Evolutionary conservation across 176 grass and related monocot species (phyloP).

Genomic region (Musa itinerans): DNA sequence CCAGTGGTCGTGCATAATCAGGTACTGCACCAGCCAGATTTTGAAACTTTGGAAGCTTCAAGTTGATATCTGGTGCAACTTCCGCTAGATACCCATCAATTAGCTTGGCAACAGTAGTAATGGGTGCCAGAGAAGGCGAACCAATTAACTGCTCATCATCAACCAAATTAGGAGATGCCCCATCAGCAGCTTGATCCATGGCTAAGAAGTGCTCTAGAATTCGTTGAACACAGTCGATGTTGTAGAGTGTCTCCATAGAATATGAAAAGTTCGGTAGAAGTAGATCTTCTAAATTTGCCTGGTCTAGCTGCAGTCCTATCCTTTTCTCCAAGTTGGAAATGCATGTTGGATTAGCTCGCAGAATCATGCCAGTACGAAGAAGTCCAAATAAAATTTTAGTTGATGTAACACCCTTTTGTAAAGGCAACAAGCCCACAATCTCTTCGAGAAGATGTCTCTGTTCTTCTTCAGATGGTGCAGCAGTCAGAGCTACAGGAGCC

Average conservation of each 20-base stretch:
- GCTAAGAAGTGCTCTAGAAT: conserved; percentile 8
- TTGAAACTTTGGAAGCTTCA: conserved; percentile 16
- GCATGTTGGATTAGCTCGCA: conserved; percentile 4
- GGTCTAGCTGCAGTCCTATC: conserved; percentile 4
- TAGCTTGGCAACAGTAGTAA: conserved; percentile 9
- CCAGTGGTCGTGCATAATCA: conserved; percentile 8
- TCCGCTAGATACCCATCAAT: conserved; percentile 11
- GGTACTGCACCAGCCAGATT: neutral
- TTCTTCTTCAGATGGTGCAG: neutral
- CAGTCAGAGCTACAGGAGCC: neutral
- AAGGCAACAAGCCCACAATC: conserved; percentile 4
- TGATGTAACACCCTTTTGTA: conserved; percentile 6
- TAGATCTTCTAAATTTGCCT: conserved; percentile 12
- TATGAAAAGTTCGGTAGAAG: conserved; percentile 10
- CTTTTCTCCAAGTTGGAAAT: conserved; percentile 14
- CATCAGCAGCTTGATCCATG: conserved; percentile 7
- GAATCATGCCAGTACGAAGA: conserved; percentile 13
- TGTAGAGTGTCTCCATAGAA: conserved; percentile 12
- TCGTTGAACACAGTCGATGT: conserved; percentile 9
- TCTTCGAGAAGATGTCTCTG: conserved; percentile 10
- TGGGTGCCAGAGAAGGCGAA: conserved; percentile 8
- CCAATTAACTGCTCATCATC: neutral
- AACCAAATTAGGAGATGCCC: neutral
- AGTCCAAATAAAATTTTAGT: conserved; percentile 5
- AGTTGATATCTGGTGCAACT: conserved; percentile 9